phyloP scores from a whole-genome alignment of 2,329 filamentous ascomycete genomes.

The Hypoxylon sp. region DNA sequence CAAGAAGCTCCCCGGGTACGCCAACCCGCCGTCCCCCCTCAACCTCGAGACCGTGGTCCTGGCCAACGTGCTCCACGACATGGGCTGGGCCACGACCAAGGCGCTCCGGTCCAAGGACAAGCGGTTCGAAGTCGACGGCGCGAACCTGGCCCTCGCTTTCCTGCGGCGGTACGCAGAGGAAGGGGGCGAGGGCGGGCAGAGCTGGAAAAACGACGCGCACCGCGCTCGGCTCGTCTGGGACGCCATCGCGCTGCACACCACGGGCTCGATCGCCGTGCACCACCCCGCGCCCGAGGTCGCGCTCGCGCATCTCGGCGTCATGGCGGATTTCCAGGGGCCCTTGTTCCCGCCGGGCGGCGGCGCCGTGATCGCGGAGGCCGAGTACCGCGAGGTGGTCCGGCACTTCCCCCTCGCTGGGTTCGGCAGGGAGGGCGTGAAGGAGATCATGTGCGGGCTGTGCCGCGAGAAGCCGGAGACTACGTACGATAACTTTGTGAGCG shows the following conservation, averaged over 20 bases:
- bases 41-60: slow-evolving; percentile 40
- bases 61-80: slow-evolving; percentile 41
- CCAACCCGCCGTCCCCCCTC: slow-evolving; percentile 1
- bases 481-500: slow-evolving; percentile 40
- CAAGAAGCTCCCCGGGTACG: slow-evolving; percentile 32
- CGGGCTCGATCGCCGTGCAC: slow-evolving; percentile 35
- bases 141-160: slow-evolving; percentile 33
- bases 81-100: slow-evolving; percentile 40
- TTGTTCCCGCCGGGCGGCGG: slow-evolving; percentile 36
- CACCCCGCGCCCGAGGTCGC: slow-evolving; percentile 37
- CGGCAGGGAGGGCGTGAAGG: slow-evolving; percentile 7
- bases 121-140: slow-evolving; percentile 45
- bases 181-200: slow-evolving; percentile 14
- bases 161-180: slow-evolving; percentile 5
- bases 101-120: slow-evolving; percentile 26
- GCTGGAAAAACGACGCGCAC: slow-evolving; percentile 22
- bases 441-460: slow-evolving; percentile 42
- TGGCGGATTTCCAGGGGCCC: slow-evolving; percentile 41
- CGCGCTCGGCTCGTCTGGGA: slow-evolving; percentile 29
- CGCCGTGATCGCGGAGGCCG: slow-evolving; percentile 35
- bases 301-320: slow-evolving; percentile 36
- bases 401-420: slow-evolving; percentile 40
- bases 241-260: slow-evolving; percentile 38
- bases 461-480: slow-evolving; percentile 41
- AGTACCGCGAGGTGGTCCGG: slow-evolving; percentile 39